A percentile compares a stretch with the other conserved stretches of the same genome.
Conservation (phyloP, 495 filamentous ascomycete species). For the Apiosordaria backusii region DNA sequence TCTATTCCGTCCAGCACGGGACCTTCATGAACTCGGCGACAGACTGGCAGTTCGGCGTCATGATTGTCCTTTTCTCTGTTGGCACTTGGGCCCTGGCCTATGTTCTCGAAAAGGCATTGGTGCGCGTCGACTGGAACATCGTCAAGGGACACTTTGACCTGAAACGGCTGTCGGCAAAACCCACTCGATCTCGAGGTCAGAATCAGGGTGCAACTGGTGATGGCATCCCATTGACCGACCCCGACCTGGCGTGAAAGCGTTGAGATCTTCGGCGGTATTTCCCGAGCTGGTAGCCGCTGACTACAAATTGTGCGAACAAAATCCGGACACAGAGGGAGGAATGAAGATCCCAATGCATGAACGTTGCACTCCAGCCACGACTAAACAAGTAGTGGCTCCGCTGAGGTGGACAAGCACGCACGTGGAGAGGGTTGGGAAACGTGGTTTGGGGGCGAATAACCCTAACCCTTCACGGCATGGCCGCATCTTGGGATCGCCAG, state of each 20-base stretch:
- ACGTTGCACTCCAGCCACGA: neutral
- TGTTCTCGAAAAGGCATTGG: slow-evolving; percentile 13
- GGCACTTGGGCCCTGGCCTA: slow-evolving; percentile 15
- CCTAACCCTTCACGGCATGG: too few species aligned
- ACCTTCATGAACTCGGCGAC: slow-evolving; percentile 18
- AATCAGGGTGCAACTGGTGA: neutral
- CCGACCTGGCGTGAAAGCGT: neutral
- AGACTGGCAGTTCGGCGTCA: slow-evolving; percentile 10
- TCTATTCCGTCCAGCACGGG: slow-evolving; percentile 15
- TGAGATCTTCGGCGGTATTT: neutral
- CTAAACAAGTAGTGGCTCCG: neutral
- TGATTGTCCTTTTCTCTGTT: slow-evolving; percentile 15
- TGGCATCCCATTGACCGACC: too few species aligned
- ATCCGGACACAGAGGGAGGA: too few species aligned
- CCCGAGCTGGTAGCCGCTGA: neutral
- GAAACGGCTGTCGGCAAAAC: neutral
- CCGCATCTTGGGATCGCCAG: too few species aligned
- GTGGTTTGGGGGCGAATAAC: too few species aligned
- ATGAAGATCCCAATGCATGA: neutral
- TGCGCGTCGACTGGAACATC: slow-evolving; percentile 6
- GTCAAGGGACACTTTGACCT: neutral
- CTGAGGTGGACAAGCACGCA: neutral
- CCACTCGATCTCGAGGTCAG: neutral
- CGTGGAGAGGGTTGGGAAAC: neutral
- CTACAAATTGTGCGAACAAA: too few species aligned